Evolutionary conservation across 2,329 filamentous ascomycete genomes (phyloP), one percentile per base, ranked within the genome.

Genomic region (Fusarium foetens): DNA sequence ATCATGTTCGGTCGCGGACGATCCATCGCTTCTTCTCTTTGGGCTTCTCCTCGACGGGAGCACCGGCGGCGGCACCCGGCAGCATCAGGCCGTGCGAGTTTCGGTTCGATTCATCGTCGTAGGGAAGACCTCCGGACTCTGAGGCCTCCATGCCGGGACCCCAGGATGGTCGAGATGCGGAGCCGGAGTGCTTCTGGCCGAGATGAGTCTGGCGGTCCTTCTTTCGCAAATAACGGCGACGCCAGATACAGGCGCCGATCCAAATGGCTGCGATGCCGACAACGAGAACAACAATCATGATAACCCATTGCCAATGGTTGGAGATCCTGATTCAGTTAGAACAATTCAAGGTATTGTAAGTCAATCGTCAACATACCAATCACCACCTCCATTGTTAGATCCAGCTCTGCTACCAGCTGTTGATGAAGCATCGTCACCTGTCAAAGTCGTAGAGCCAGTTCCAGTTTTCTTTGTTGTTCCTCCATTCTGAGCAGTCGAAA

Each of bases 261-360:
- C 91, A 92, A 76, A 94, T 88, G 63, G 85, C 85, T 19, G 86
- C 83, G 68, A 97, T 92, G 58, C 85, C 91, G 66, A 95, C 84
- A 46, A 91, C 86, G 33, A 97, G 86, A 69, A 95, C 84, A 72
- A 94, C 90, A 58, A 96, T 86, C 87, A 96, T 94, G 70, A 95
- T 86, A 49, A 97, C 89, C 93, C 93, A 97, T 83, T 90, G 87
- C 84, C 89, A 94, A 80, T 95, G 93, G 33, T 84, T 86, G 12
- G 87, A 86, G 54, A 93, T 82, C 92, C 92, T 94, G 68, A 39
- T 48, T 27, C 33, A 23, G 46, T 71, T 46, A 76, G 67, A 42
- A 42, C 8, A 33, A 31, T 33, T 33, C 25, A 43, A 9, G 23
- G 16, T 5, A 14, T 29, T 19, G 9, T 25, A 17, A n/a, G 52